Evolutionary conservation across 1,139 yeast genomes (phyloP).

Genomic region (Kluyveromyces sp.): DNA sequence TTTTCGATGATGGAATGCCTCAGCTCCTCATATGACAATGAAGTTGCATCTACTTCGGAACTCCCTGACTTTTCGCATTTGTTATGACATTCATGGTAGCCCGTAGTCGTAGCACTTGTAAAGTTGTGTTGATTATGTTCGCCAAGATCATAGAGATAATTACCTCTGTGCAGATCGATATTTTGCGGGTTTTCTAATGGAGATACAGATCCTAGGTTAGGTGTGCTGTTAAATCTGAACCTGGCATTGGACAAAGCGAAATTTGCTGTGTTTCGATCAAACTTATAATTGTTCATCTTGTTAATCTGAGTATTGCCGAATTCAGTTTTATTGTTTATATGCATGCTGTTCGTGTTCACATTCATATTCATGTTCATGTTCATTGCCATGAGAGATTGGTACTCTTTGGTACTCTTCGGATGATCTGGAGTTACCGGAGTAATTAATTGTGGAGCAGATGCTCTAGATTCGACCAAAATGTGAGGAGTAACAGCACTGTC

Average conservation of each 20-base stretch:
- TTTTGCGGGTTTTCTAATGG: neutral
- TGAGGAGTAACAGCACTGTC: conserved; percentile 2
- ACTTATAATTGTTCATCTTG: neutral
- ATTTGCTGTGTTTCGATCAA: neutral
- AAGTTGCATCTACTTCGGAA: neutral
- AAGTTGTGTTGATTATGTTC: neutral
- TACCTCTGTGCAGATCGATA: neutral
- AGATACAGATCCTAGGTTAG: neutral
- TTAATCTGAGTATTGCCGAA: neutral
- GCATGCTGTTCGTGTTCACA: neutral
- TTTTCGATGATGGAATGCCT: conserved; percentile 1
- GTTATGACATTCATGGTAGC: neutral
- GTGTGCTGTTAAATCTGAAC: neutral
- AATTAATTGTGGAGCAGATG: neutral
- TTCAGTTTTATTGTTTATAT: neutral
- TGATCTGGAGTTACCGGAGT: conserved; percentile 3
- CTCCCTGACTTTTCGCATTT: neutral
- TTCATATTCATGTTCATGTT: neutral
- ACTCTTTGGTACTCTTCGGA: conserved; percentile 1
- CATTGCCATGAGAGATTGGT: neutral
- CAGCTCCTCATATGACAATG: conserved; percentile 3
- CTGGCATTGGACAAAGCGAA: neutral
- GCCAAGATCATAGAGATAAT: neutral
- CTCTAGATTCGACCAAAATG: neutral
- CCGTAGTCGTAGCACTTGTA: neutral